Percentiles rank a stretch among this genome's conserved stretches.
Conservation (phyloP, 805 yeast genomes). For the Wickerhamiella spandovensis region DNA sequence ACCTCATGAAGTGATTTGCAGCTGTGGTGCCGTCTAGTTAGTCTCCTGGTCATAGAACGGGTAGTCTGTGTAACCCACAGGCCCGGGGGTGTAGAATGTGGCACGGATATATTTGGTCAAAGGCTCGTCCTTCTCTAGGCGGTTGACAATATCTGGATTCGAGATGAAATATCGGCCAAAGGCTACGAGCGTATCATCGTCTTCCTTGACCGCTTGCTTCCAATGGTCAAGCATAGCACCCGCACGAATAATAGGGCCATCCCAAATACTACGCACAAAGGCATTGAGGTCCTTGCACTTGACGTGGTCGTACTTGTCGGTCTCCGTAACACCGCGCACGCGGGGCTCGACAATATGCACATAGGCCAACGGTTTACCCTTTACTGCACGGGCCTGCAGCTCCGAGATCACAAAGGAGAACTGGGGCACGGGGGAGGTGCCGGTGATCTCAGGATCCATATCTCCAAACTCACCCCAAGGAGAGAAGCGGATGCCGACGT, state of each 20-base stretch:
- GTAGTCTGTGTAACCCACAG: constrained; percentile 33
- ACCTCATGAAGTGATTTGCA: no score
- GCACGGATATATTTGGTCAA: constrained; percentile 34
- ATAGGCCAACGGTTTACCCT: constrained; percentile 30
- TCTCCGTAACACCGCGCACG: constrained; percentile 15
- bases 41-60: constrained; percentile 16
- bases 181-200: constrained; percentile 25
- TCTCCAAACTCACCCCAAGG: constrained; percentile 27
- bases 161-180: constrained; percentile 39
- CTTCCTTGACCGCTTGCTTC: constrained; percentile 11
- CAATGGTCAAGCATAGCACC: constrained; percentile 7
- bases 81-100: constrained; percentile 33
- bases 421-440: constrained; percentile 26
- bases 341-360: constrained; percentile 36
- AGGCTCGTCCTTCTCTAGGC: constrained; percentile 30
- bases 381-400: constrained; percentile 28
- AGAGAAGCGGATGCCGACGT: constrained; percentile 27
- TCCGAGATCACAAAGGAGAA: constrained; percentile 31
- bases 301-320: neutral
- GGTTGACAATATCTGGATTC: constrained; percentile 41
- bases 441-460: constrained; percentile 13
- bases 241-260: constrained; percentile 15
- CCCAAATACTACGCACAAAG: constrained; percentile 15
- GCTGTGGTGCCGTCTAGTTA: neutral
- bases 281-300: constrained; percentile 5